Evolutionary conservation across 1,284 basidiomycete species (phyloP).

Genomic region (Apiotrichum mycotoxinovorans): DNA sequence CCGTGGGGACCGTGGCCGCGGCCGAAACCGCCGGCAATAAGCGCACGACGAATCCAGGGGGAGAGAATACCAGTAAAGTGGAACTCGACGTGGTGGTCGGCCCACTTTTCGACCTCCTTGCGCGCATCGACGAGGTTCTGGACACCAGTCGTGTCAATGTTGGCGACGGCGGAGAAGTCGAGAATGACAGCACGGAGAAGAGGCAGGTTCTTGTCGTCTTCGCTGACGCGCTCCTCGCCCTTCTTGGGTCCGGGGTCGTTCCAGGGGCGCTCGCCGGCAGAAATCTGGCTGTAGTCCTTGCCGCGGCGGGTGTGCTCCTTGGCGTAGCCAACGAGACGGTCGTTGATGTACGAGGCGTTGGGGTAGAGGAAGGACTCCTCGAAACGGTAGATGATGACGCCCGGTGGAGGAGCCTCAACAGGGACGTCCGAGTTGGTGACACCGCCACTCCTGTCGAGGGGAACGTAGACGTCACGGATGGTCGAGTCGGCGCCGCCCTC

Average conservation of each 20-base stretch:
- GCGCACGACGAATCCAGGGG: slow-evolving; percentile 87
- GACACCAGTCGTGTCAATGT: slow-evolving; percentile 68
- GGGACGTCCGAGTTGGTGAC: slow-evolving; percentile 68
- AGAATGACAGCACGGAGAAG: slow-evolving; percentile 79
- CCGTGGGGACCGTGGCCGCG: slow-evolving; percentile 48
- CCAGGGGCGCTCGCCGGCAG: slow-evolving; percentile 78
- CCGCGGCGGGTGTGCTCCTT: slow-evolving; percentile 74
- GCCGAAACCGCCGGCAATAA: slow-evolving; percentile 84
- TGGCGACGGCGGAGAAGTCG: slow-evolving; percentile 76
- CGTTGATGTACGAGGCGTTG: slow-evolving; percentile 77
- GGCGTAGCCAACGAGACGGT: slow-evolving; percentile 73
- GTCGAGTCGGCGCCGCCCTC: slow-evolving; percentile 51
- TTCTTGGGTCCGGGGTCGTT: slow-evolving; percentile 79
- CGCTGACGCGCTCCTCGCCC: slow-evolving; percentile 54
- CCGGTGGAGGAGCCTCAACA: slow-evolving; percentile 75
- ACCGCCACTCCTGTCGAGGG: slow-evolving; percentile 57
- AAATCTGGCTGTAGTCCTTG: slow-evolving; percentile 62
- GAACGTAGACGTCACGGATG: slow-evolving; percentile 66
- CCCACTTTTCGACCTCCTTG: slow-evolving; percentile 81
- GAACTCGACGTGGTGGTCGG: slow-evolving; percentile 73
- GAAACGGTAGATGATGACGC: slow-evolving; percentile 87
- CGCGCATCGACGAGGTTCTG: slow-evolving; percentile 89
- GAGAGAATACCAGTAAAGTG: slow-evolving; percentile 64
- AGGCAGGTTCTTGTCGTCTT: slow-evolving; percentile 63
- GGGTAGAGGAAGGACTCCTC: slow-evolving; percentile 94